Evolutionary conservation across 225 moss, liverwort and hornwort species (phyloP).

Genomic region (Antitrichia curtipendula): DNA sequence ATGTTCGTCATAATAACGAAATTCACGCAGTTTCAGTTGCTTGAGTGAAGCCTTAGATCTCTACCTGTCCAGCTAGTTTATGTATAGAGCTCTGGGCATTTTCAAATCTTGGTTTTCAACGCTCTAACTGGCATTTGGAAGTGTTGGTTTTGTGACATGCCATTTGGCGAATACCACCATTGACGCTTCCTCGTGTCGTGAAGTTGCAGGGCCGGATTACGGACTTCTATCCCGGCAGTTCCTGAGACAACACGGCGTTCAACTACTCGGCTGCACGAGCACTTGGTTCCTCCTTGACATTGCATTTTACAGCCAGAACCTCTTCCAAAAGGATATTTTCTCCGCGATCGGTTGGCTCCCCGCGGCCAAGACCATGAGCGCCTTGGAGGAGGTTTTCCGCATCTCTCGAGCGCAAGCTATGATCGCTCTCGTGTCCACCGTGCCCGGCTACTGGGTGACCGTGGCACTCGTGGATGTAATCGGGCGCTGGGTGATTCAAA

Average conservation of each 20-base stretch:
- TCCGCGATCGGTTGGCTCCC: constrained; percentile 14
- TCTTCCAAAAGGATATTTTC: constrained; percentile 24
- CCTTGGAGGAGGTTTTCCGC: constrained; percentile 16
- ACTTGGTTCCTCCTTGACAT: constrained; percentile 7
- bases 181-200: constrained; percentile 1
- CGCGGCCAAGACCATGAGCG: constrained; percentile 6
- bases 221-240: constrained; percentile 20
- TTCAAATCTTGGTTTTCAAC: neutral
- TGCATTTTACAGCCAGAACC: constrained; percentile 3
- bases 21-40: neutral
- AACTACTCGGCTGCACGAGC: constrained; percentile 22
- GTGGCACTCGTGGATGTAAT: constrained; percentile 25
- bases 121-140: neutral
- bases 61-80: neutral
- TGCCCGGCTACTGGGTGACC: constrained; percentile 45
- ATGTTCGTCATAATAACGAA: neutral
- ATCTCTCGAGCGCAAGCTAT: constrained; percentile 26
- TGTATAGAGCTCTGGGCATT: neutral
- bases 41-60: neutral
- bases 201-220: constrained; percentile 18
- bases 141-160: neutral
- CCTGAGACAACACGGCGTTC: constrained; percentile 3
- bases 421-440: constrained; percentile 28
- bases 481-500: constrained; percentile 55
- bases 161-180: neutral